Evolutionary conservation across 1,139 yeast species (phyloP), one percentile per base, ranked within the genome.

Genomic region (Hyphopichia wangnamkhiaoensis): DNA sequence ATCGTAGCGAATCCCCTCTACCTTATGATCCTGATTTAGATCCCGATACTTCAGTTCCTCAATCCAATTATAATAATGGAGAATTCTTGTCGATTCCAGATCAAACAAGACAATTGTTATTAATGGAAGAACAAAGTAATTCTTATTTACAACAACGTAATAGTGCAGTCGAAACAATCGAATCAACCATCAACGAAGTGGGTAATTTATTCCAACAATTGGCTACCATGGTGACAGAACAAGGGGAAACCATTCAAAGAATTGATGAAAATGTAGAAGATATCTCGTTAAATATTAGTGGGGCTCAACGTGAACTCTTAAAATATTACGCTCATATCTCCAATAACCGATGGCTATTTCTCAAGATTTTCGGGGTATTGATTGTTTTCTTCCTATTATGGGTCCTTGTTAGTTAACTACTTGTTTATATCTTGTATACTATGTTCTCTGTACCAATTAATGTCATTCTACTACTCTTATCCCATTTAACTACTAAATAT

Each of bases 151-250:
- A 84, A 55, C 94, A 86, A 53, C 78, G 99, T 54, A 84, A 82
- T 52, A 66, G 83, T 33, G 98, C 98, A 0, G 97, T 93, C 35
- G 98, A 93, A 59, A 89, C 96, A 2, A 93, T 93, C 38, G 99
- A 93, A 58, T 79, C 91, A 18, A 93, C 98, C 1, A 93, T 93
- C 45, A 94, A 91, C 56, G 98, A 93, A 62, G 95, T 93, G 33
- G 99, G 99, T 23, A 87, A 88, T 41, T 75, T 93, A 48, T 93
- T 94, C 66, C 94, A 88, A 52, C 98, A 93, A 63, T 74, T 93
- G 53, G 96, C 98, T 3, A 86, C 95, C 2, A 91, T 93, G 98
- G 97, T 93, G 10, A 91, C 89, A 45, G 98, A 94, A 61, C 99
- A 93, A 64, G 94, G 98, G 32, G 98, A 93, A 54, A 87, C 85